Evolutionary conservation across 352 stramenopile genomes (phyloP).

Genomic region (Globisporangium perplexum): DNA sequence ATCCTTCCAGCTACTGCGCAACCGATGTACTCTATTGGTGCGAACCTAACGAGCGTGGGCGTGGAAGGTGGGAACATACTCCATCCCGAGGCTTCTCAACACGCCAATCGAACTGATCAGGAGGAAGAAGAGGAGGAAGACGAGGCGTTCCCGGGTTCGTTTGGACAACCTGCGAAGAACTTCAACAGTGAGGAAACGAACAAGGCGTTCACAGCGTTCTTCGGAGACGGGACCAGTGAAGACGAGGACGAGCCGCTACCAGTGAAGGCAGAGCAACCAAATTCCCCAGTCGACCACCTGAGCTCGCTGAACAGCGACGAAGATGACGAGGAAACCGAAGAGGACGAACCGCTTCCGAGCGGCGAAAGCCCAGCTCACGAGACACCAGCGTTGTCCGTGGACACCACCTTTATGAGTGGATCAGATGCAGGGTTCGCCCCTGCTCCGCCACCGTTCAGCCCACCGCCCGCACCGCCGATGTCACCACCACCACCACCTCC

Average conservation of each 20-base stretch:
- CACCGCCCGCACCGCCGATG: slow-evolving; percentile 39
- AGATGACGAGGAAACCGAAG: slow-evolving; percentile 42
- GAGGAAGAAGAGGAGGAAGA: slow-evolving; percentile 69
- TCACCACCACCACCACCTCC: slow-evolving; percentile 38
- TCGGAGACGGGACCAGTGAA: slow-evolving; percentile 49
- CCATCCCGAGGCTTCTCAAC: slow-evolving; percentile 3
- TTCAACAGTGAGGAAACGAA: slow-evolving; percentile 63
- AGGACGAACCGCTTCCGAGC: slow-evolving; percentile 52
- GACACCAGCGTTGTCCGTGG: not conserved
- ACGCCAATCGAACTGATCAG: slow-evolving; percentile 16
- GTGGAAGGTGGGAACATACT: slow-evolving; percentile 6
- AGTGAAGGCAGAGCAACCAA: slow-evolving; percentile 10
- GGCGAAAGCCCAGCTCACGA: not conserved
- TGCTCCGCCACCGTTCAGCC: slow-evolving; percentile 16
- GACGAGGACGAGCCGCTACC: slow-evolving; percentile 66
- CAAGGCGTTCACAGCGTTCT: slow-evolving; percentile 69
- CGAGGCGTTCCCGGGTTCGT: slow-evolving; percentile 62
- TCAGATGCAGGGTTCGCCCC: too few relatives aligned
- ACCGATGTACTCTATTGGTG: not conserved
- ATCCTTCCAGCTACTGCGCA: slow-evolving; percentile 3
- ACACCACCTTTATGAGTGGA: not conserved
- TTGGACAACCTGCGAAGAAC: slow-evolving; percentile 17
- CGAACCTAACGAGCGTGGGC: slow-evolving; percentile 1
- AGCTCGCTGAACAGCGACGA: slow-evolving; percentile 12
- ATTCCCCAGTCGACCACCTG: not conserved